Conservation (phyloP, 805 yeast species). For the Candida berthetii region DNA sequence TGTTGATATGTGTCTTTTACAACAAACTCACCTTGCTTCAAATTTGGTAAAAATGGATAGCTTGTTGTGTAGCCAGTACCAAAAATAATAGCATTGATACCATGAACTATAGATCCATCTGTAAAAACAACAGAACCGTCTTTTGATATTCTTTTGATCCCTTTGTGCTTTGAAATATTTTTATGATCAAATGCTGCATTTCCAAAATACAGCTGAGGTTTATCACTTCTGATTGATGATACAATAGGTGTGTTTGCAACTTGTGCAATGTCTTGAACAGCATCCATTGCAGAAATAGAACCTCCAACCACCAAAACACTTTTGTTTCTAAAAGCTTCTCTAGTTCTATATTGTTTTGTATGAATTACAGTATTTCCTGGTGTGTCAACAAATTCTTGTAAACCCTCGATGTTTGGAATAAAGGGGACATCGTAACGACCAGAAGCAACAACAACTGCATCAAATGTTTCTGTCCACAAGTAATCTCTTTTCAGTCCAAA, state of each 20-base stretch:
- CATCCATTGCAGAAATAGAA: constrained; percentile 33
- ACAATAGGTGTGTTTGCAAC: constrained; percentile 40
- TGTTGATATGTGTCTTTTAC: constrained; percentile 36
- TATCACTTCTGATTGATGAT: constrained; percentile 22
- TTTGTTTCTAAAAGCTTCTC: constrained; percentile 29
- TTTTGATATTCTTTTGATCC: constrained; percentile 19
- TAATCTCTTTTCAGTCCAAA: constrained; percentile 4
- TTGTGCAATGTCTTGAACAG: constrained; percentile 32
- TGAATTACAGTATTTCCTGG: constrained; percentile 28
- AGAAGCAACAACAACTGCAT: constrained; percentile 48
- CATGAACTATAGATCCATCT: not conserved
- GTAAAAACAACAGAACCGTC: constrained; percentile 33
- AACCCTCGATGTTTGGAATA: constrained; percentile 43
- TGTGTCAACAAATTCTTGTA: constrained; percentile 30
- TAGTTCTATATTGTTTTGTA: constrained; percentile 30
- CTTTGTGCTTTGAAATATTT: constrained; percentile 1
- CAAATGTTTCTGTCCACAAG: constrained; percentile 41
- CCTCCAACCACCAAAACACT: constrained; percentile 39
- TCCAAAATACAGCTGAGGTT: constrained; percentile 4
- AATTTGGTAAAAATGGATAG: constrained; percentile 22
- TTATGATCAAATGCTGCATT: constrained; percentile 3
- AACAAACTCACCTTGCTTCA: constrained; percentile 15
- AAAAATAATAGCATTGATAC: constrained; percentile 49
- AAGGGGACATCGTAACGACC: constrained; percentile 56
- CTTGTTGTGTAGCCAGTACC: constrained; percentile 64